phyloP scores from a whole-genome alignment of 768 basidiomycete genomes.

The Tulasnella sp. region DNA sequence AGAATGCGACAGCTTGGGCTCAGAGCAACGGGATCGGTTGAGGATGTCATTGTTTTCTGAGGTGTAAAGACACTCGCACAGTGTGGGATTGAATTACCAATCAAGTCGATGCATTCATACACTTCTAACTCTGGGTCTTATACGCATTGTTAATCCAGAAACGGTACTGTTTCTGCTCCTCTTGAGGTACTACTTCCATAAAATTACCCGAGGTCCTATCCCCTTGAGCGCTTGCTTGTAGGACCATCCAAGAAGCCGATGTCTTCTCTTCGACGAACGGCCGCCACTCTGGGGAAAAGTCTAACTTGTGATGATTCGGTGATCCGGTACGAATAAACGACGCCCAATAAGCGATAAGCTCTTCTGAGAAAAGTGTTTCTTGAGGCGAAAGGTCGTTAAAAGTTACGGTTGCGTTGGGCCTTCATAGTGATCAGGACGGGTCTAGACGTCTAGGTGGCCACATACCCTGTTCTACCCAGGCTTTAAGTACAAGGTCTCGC shows the following conservation, averaged over 20 bases:
- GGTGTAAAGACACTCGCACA: no score
- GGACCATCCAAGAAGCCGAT: no score
- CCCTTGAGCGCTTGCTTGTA: no score
- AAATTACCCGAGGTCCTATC: no score
- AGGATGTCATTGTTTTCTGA: neutral
- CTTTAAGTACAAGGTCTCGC: neutral
- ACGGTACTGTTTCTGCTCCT: no score
- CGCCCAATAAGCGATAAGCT: slow-evolving; percentile 13
- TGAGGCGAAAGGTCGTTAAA: slow-evolving; percentile 3
- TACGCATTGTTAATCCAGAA: no score
- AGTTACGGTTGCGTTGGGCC: slow-evolving; percentile 11
- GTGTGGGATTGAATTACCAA: no score
- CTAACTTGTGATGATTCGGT: slow-evolving; percentile 12
- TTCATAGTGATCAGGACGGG: neutral
- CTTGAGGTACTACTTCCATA: no score
- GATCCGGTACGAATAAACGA: slow-evolving; percentile 11
- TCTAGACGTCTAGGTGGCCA: neutral
- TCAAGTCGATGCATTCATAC: no score
- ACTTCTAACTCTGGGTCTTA: no score
- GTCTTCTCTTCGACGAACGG: no score
- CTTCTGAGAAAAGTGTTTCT: slow-evolving; percentile 8
- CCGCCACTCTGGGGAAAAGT: slow-evolving; percentile 12
- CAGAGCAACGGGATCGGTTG: neutral
- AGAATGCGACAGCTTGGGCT: slow-evolving; percentile 2
- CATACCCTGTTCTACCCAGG: neutral